Evolutionary conservation across 306 rosid genomes (phyloP).

Genomic region (Quercus aquifolioides): DNA sequence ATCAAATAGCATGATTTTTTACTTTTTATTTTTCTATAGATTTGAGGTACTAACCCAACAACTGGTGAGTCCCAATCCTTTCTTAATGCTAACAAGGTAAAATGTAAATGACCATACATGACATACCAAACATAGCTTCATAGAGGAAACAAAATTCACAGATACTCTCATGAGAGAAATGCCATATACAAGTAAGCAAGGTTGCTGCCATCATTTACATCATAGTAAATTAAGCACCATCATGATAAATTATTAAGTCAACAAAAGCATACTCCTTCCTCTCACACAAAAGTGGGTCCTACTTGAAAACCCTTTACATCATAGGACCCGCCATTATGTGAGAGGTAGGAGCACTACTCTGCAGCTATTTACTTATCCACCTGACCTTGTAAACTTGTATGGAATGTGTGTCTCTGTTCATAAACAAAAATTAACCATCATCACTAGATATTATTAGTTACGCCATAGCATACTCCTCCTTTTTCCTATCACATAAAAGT

Average conservation of each 20-base stretch:
- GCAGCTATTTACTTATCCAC: neutral
- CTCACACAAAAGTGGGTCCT: neutral
- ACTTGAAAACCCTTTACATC: neutral
- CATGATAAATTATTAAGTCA: neutral
- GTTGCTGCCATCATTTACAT: neutral
- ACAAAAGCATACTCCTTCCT: neutral
- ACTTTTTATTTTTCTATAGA: neutral
- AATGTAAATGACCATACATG: neutral
- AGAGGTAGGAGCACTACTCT: neutral
- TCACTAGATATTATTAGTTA: no score
- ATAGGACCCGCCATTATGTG: neutral
- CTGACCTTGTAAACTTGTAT: neutral
- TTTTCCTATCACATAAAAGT: no score
- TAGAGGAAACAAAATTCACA: neutral
- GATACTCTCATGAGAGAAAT: neutral
- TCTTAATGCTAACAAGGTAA: constrained; percentile 26
- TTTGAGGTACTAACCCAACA: constrained; percentile 17
- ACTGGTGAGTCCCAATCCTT: constrained; percentile 30
- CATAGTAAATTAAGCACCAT: neutral
- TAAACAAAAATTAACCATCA: no score
- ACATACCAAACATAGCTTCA: neutral
- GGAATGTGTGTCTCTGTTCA: no score
- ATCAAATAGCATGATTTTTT: constrained; percentile 16
- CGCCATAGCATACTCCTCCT: no score
- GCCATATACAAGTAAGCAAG: neutral